A percentile compares a stretch with the other conserved stretches of the same genome.
phyloP scores from a whole-genome alignment of 78 protist species.

The Isochrysis galbana region DNA sequence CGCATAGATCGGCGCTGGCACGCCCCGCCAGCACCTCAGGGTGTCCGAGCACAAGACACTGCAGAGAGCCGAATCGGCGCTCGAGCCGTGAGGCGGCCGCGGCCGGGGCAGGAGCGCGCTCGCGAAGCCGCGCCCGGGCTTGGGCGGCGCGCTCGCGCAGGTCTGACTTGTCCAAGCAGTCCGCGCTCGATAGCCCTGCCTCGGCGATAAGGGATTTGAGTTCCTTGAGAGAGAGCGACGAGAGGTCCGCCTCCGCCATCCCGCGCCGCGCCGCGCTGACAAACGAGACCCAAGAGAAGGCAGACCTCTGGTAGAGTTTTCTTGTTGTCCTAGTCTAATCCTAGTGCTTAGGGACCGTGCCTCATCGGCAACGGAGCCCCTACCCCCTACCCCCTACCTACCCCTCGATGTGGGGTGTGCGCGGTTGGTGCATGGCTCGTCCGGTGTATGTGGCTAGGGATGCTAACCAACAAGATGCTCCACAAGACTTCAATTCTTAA shows the following conservation, averaged over 20 bases:
- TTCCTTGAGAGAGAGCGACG: not conserved
- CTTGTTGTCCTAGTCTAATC: too few relatives aligned
- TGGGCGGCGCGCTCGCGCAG: conserved; percentile 7
- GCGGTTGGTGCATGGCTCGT: too few relatives aligned
- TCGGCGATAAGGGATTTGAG: not conserved
- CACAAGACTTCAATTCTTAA: too few relatives aligned
- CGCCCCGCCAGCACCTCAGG: not conserved
- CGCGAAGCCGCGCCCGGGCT: not conserved
- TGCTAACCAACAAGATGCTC: too few relatives aligned
- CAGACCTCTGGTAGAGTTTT: too few relatives aligned
- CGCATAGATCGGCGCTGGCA: not conserved
- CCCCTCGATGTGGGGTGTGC: too few relatives aligned
- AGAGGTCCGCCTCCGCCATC: not conserved
- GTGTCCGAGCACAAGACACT: not conserved
- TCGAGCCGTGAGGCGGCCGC: not conserved
- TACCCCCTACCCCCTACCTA: too few relatives aligned
- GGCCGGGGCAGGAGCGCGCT: not conserved
- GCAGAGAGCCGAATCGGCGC: not conserved
- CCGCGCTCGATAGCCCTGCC: conserved; percentile 4
- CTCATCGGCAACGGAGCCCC: too few relatives aligned
- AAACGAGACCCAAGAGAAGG: too few relatives aligned
- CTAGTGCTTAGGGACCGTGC: too few relatives aligned
- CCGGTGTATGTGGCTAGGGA: too few relatives aligned
- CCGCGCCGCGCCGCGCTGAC: too few relatives aligned
- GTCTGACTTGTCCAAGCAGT: conserved; percentile 13